Evolutionary conservation across 2,329 filamentous ascomycete genomes (phyloP), one percentile per base, ranked within the genome.

Genomic region (Sphaerulina populicola): DNA sequence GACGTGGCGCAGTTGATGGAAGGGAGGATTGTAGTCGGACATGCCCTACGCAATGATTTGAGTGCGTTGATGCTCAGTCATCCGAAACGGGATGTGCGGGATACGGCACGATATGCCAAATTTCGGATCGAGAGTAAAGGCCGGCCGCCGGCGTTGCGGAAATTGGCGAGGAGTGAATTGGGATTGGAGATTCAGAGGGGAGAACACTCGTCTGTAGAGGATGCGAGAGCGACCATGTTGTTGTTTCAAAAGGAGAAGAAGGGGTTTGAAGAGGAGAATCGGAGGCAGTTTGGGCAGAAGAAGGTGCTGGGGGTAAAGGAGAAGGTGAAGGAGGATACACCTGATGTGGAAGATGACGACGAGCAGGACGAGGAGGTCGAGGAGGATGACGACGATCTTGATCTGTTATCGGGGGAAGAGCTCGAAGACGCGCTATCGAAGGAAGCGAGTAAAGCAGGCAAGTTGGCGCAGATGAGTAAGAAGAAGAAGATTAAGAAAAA

Each of bases 171-270:
- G 53, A 75, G 78, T 57, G 68, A 81, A 49, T 60, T 83, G 33
- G 80, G 80, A 0, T 62, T 81, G 49, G 74, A 76, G 51, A 82
- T 83, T 27, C 80, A 83, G 62, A 72, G 71, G 4, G 79, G 78
- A 1, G 75, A 77, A 54, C 80, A 83, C 71, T 79, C 75, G 47
- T 79, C 76, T 61, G 72, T 83, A 49, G 80, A 83, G 62, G 93
- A 98, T 73, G 93, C 93, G 1, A 76, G 88, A 59, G 88, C 87
- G 4, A 84, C 89, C 0, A 97, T 98, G 89, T 72, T 91, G 50
- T 72, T 98, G 38, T 97, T 94, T 64, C 78, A 86, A 55, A 80
- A 81, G 58, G 81, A 89, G 66, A 97, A 96, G 71, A 76, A 82
- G 14, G 85, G 77, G 0, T 96, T 98, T 65, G 93, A 97, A 65